Evolutionary conservation across 768 basidiomycete genomes (phyloP), one percentile per base, ranked within the genome.

Genomic region (Hygrophorus russula): DNA sequence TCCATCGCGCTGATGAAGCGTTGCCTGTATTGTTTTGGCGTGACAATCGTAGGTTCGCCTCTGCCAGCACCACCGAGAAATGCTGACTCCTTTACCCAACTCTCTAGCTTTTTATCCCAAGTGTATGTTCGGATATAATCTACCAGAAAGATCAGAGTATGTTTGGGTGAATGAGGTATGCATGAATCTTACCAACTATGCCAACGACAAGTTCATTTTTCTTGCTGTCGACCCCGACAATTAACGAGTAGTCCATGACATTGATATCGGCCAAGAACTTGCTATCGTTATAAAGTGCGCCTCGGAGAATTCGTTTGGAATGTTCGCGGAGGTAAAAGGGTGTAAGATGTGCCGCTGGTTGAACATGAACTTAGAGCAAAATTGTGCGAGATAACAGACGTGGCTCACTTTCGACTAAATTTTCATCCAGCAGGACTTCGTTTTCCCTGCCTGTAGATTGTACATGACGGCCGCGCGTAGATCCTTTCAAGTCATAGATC

Each of bases 71-170:
- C 84, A 36, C 89, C 92, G 17, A 98, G 67, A 62, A 93, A 91
- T 0, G 87, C 74, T 2, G 89, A 82, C 53, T 98, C 96, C 57
- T 98, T 99, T 35, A 97, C 90, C 92, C 90, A 96, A 47, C 83
- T 97, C 64, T 98, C 96, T 13, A 99, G 67, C 53, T 91, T 92
- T 68, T 99, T 99, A 67, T 99, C 96, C 91, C 91, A 96, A 0
- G 90, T 94, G 56, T 93, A 94, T 3, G 91, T 92, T 7, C 92
- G 83, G 50, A 94, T 88, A 56, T 91, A 96, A 59, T 96, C 91
- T 93, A 43, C 4, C 10, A 18, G 39, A 40, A 2, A 39, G 45
- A 45, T 50, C 9, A 51, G 17, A 5, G 30, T 24, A 12, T 15
- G 12, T 31, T 36, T 3, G 18, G 31, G 18, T 8, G n/a, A 2